Evolutionary conservation across 192 early-diverging fungal genomes (phyloP), one percentile per base, ranked within the genome.

Genomic region (Cladochytrium replicatum): DNA sequence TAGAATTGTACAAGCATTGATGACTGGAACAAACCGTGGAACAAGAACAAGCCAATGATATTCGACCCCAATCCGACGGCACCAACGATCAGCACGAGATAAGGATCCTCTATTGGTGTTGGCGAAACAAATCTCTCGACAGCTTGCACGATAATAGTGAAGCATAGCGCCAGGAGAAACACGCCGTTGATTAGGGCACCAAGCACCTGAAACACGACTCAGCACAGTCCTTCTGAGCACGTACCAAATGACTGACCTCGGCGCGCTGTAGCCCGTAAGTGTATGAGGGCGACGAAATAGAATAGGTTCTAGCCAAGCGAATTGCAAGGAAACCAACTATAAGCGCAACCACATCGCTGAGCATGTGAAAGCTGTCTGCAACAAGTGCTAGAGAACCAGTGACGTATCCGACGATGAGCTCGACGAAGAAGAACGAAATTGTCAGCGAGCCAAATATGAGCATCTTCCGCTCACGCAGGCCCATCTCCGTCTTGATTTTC

Each of bases 281-380:
- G 66, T 84, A 78, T 21, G 22, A 13, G 21, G 42, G 19, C 21
- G 9, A 43, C 8, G 46, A 6, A 48, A 46, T 17, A n/a, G n/a
- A n/a, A n/a, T 41, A 51, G 13, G 32, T 7, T 38, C 17, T 22
- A 56, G 68, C 60, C 73, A 78, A 59, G 29, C 57, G 55, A 32
- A 88, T 80, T 32, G 91, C 91, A 66, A 80, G 86, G n/a, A 86
- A 70, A 11, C 83, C 88, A 41, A 94, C 80, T 26, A 81, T 54
- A 50, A 88, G 71, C 4, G 66, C 56, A 19, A 48, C 29, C 4
- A 68, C 30, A 43, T 68, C 66, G 3, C 52, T 81, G 37, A 86
- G 61, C 89, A 92, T 91, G 63, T 95, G 91, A 75, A 89, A 95
- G 17, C 85, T 83, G 67, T 95, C 91, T 1, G 89, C 89, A 29